Evolutionary conservation across 495 filamentous ascomycete species (phyloP).

Genomic region (Hypoxylon crocopeplum): DNA sequence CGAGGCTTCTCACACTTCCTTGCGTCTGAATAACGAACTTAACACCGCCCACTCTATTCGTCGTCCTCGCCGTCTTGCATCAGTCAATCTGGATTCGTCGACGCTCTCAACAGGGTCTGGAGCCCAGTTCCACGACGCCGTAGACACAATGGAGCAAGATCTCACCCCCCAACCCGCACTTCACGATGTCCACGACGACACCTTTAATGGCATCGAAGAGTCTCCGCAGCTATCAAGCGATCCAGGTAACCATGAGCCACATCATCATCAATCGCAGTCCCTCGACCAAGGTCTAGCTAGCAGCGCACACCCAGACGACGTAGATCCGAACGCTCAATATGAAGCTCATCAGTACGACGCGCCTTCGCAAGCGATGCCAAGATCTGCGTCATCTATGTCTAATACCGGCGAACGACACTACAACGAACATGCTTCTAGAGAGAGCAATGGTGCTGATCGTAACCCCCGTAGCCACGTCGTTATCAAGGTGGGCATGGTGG

Average conservation of each 20-base stretch:
- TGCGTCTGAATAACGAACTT: conserved; percentile 15
- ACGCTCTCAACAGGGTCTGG: conserved; percentile 53
- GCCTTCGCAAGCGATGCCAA: conserved; percentile 47
- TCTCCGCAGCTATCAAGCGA: conserved; percentile 41
- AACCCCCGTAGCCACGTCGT: conserved; percentile 85
- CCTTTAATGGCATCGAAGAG: conserved; percentile 48
- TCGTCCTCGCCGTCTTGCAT: conserved; percentile 1
- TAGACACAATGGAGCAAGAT: conserved; percentile 59
- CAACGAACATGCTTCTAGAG: conserved; percentile 43
- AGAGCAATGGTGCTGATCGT: conserved; percentile 48
- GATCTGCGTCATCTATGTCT: conserved; percentile 60
- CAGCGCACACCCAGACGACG: conserved; percentile 45
- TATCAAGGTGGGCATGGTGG: conserved; percentile 99
- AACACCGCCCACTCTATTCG: background rate
- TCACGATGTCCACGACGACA: conserved; percentile 48
- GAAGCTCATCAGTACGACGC: conserved; percentile 46
- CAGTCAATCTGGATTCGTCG: conserved; percentile 57
- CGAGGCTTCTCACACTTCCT: conserved; percentile 10
- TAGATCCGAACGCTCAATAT: conserved; percentile 49
- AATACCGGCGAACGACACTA: conserved; percentile 43
- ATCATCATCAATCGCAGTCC: conserved; percentile 46
- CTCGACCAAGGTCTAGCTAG: conserved; percentile 48
- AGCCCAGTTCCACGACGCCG: conserved; percentile 58
- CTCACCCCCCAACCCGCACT: conserved; percentile 26
- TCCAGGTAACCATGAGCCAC: conserved; percentile 20